These are phyloP conservation scores for Schizophyllum commune DNA, from an alignment of 1,284 basidiomycete species.

Conservation along the genomic window DNA sequence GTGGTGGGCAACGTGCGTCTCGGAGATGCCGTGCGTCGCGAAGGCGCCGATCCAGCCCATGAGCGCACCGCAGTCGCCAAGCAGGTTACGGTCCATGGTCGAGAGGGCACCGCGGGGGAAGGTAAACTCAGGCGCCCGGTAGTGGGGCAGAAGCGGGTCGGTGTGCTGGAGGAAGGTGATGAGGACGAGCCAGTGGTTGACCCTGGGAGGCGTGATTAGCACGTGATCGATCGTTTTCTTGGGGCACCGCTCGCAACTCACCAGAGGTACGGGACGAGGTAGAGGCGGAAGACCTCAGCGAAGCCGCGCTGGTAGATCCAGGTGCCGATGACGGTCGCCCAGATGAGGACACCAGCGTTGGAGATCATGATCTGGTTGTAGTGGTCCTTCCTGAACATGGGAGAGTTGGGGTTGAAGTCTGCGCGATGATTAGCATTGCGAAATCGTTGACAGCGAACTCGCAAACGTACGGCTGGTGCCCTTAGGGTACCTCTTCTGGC, in stretches of 20 bases:
- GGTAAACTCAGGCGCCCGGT: constrained; percentile 85
- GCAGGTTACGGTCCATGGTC: constrained; percentile 85
- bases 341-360: constrained; percentile 76
- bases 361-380: constrained; percentile 76
- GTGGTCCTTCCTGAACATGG: constrained; percentile 81
- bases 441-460: neutral
- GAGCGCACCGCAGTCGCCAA: constrained; percentile 70
- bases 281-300: constrained; percentile 71
- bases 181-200: constrained; percentile 86
- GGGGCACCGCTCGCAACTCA: constrained; percentile 22
- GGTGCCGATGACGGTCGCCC: constrained; percentile 53
- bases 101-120: constrained; percentile 93
- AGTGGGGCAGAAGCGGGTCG: constrained; percentile 91
- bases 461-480: constrained; percentile 69
- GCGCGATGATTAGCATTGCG: neutral
- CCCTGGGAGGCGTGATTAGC: constrained; percentile 26
- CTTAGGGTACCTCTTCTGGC: constrained; percentile 80
- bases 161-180: constrained; percentile 98
- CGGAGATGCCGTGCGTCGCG: constrained; percentile 82
- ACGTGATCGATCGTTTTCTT: neutral
- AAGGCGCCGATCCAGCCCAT: constrained; percentile 77
- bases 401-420: constrained; percentile 80
- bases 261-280: constrained; percentile 89
- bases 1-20: constrained; percentile 92
- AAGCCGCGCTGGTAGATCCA: constrained; percentile 68